These are phyloP conservation scores for Xylaria hypoxylon DNA, from an alignment of 2,329 filamentous ascomycete species.

Conservation along the genomic window DNA sequence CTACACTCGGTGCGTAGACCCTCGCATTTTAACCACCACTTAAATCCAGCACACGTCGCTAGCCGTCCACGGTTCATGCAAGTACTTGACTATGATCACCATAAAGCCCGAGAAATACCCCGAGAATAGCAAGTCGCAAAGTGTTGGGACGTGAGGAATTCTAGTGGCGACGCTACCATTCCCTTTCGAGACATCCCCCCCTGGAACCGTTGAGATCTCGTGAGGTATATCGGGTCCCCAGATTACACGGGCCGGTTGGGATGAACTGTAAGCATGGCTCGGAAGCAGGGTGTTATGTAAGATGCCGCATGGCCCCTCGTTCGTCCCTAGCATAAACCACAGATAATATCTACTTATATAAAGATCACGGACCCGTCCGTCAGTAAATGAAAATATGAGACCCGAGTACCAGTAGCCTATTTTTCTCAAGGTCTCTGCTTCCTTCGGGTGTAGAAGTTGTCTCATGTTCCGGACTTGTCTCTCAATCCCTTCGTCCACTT, in stretches of 20 bases:
- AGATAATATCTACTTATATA: conserved; percentile 24
- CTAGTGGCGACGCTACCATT: conserved; percentile 20
- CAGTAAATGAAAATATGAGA: conserved; percentile 4
- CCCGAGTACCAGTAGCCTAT: conserved; percentile 1
- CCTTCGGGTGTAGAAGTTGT: conserved; percentile 16
- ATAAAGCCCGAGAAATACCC: conserved; percentile 24
- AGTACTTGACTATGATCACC: not conserved
- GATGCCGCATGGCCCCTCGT: conserved; percentile 4
- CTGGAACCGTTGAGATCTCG: conserved; percentile 18
- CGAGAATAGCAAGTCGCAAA: conserved; percentile 14
- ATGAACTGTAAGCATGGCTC: not conserved
- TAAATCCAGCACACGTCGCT: not conserved
- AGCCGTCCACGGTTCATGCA: conserved; percentile 9
- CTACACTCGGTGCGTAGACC: no score
- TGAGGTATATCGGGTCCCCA: conserved; percentile 9
- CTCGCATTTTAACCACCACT: conserved; percentile 15
- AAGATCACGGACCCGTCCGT: conserved; percentile 15
- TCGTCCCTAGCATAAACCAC: conserved; percentile 11
- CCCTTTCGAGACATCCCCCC: conserved; percentile 27
- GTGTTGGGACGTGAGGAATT: not conserved
- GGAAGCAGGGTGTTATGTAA: conserved; percentile 4
- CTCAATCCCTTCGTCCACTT: not conserved
- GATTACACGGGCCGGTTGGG: not conserved
- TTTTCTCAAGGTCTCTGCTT: conserved; percentile 3
- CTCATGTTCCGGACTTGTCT: conserved; percentile 4